A percentile compares a stretch with the other conserved stretches of the same genome.
These are phyloP conservation scores for Aspergillus bridgeri DNA, from an alignment of 495 filamentous ascomycete genomes.

Conservation along the genomic window DNA sequence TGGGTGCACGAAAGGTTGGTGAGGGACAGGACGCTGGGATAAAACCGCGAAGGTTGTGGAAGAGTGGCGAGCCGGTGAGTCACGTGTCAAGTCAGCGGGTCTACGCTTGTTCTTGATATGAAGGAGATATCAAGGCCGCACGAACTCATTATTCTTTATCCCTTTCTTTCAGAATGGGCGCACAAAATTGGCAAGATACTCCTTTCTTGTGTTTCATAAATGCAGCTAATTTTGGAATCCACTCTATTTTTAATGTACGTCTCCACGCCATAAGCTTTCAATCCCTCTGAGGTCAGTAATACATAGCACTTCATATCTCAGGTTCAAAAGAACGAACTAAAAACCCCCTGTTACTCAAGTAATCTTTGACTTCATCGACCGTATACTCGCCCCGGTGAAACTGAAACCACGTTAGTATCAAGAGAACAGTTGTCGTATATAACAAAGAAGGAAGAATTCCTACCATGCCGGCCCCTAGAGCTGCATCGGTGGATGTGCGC, in stretches of 20 bases:
- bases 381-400: constrained; percentile 96
- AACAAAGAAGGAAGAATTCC: constrained; percentile 19
- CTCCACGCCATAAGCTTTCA: neutral
- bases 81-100: neutral
- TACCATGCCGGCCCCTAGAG: constrained; percentile 91
- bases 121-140: neutral
- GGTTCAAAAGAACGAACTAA: constrained; percentile 72
- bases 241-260: neutral
- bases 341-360: constrained; percentile 65
- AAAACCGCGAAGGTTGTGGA: neutral
- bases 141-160: no score
- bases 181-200: neutral
- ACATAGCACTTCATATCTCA: constrained; percentile 23
- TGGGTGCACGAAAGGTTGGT: neutral
- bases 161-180: neutral
- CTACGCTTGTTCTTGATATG: neutral
- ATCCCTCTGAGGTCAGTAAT: neutral
- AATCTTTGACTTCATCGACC: constrained; percentile 88
- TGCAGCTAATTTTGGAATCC: neutral
- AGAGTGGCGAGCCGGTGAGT: neutral
- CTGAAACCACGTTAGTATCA: constrained; percentile 32
- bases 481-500: constrained; percentile 83
- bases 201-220: neutral
- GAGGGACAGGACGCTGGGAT: neutral
- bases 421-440: neutral